Base-by-base conservation (phyloP, 495 filamentous ascomycete species). In the Staphylotrichum longicolle region DNA sequence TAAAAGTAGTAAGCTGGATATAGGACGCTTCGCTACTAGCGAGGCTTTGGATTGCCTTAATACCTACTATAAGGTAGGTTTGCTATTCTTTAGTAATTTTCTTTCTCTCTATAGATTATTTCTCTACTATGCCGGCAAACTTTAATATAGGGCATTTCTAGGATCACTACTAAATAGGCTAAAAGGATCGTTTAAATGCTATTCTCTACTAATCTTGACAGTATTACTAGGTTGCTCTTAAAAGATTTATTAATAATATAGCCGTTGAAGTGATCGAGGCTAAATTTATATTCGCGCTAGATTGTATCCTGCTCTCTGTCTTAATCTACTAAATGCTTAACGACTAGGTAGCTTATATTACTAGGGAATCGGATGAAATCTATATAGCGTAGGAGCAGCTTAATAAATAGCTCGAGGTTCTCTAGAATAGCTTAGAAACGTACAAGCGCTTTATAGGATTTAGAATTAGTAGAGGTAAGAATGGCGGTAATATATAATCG, bases 241-340 rank as follows among this genome's bases (percentile, higher is more conserved):
- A 82, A 61, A 79, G 76, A 0, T 87, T 90, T 66, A 71, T 86
- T 14, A 84, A 90, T 40, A 83, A 88, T 45, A 63, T 88, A 32
- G 76, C 81, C n/a, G 78, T 77, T 4, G 75, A 86, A 44, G 86
- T 79, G n/a, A n/a, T n/a, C n/a, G n/a, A n/a, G n/a, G n/a, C n/a
- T n/a, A n/a, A n/a, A n/a, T n/a, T n/a, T n/a, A 3, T 88, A 14
- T 63, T 61, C 20, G 62, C 65, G 8, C 68, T 85, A 9, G 55
- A 66, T 49, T 62, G 66, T 45, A 78, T 83, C 45, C 68, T 81
- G 50, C 76, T 74, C 3, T 75, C 82, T 0, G 61, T 76, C 5
- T 64, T 67, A 0, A 75, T 85, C 41, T 78, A 71, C 51, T 54
- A 72, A 3, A 81, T 86, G 77, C 14, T 74, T 0, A 39, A 68